Conservation (phyloP, 352 stramenopile genomes). For the Blastocystis sp. region DNA sequence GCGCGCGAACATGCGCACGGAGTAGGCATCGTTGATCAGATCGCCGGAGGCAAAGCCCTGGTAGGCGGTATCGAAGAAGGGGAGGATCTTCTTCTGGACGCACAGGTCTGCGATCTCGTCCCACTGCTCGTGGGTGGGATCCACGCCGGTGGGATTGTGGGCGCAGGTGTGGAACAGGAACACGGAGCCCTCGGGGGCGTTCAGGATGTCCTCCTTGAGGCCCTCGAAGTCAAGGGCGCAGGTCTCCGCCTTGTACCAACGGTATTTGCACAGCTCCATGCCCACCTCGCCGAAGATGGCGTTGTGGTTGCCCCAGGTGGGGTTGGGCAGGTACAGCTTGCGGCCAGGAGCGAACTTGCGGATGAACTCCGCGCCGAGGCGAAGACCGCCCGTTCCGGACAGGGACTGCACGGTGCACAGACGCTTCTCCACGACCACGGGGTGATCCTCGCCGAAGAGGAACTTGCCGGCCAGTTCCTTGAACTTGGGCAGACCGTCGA, state of each 20-base stretch:
- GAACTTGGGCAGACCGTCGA: conserved; percentile 76
- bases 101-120: conserved; percentile 81
- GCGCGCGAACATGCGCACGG: conserved; percentile 70
- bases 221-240: conserved; percentile 79
- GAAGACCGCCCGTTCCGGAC: conserved; percentile 83
- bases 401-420: conserved; percentile 84
- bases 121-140: conserved; percentile 86
- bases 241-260: conserved; percentile 71
- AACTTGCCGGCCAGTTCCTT: conserved; percentile 83
- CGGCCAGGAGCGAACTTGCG: conserved; percentile 77
- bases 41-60: conserved; percentile 87
- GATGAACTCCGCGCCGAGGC: conserved; percentile 84
- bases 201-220: conserved; percentile 80
- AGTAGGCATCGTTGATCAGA: conserved; percentile 78
- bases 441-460: conserved; percentile 81
- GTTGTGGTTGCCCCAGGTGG: conserved; percentile 89
- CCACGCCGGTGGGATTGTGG: conserved; percentile 85
- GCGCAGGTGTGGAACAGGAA: conserved; percentile 86
- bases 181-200: conserved; percentile 80
- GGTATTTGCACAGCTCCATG: conserved; percentile 71
- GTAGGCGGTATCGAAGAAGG: conserved; percentile 90
- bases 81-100: conserved; percentile 82
- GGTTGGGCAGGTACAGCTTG: conserved; percentile 84
- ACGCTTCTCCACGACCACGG: conserved; percentile 78
- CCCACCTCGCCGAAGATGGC: conserved; percentile 76